Base-by-base conservation (phyloP, 73 alveolate species). In the Diophrys sp. region DNA sequence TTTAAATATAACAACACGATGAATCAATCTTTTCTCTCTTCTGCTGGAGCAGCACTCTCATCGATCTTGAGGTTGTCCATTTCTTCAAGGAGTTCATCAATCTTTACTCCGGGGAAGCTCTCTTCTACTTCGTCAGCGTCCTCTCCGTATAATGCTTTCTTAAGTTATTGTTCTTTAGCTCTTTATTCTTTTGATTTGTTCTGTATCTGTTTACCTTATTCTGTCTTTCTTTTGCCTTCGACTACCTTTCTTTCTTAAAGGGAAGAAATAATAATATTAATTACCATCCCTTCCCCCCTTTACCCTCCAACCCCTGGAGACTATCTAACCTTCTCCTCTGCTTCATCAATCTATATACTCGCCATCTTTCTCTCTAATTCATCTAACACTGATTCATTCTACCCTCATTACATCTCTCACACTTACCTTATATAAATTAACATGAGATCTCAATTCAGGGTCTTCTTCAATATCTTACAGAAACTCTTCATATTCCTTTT, bases 381-480 rank as follows among this genome's bases (percentile, higher is more conserved):
- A 57, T 77, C 84, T 32, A 93, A 81, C 33, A 90, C 94, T 56
- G 86, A 87, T 0, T 90, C 87, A 67, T 93, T 78, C 77, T 70
- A 44, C 18, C 62, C n/a, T 11, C 62, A 11, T 44, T 28, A 70
- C 2, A 8, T 8, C 27, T 14, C 11, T 11, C 5, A 70, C 8
- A 24, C 78, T 70, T 25, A 25, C 95, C 68, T 90, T 92, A 81
- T 87, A 95, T 44, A 95, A 79, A 85, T 90, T 89, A 31, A 95
- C 81, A 44, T 88, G 70, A 67, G 80, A 85, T 82, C 99, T 87
- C 31, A 95, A 77, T 29, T 93, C 99, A 67, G 93, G 93, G 71
- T 91, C 97, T 68, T 91, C 95, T 74, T 95, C 99, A 44, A 95
- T 80, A 70, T 95, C 99, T 70, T 87, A 71, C 83, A 93, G 69